Evolutionary conservation across 106 monocot genomes (phyloP).

Genomic region (Allium sativum): DNA sequence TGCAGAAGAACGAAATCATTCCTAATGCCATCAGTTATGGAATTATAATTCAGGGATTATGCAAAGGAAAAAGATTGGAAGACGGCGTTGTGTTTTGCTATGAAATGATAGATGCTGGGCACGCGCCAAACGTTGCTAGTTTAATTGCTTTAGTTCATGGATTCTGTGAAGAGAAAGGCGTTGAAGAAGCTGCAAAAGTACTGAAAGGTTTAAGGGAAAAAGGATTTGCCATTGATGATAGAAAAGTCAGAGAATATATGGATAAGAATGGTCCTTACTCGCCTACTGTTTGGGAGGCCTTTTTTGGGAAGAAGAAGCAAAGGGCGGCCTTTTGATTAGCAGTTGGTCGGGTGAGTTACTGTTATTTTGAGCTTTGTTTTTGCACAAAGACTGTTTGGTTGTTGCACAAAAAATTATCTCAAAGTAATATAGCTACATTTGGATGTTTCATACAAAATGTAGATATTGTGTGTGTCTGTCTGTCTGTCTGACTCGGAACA

Average conservation of each 20-base stretch:
- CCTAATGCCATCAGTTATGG: constrained; percentile 83
- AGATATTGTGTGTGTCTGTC: too few relatives aligned
- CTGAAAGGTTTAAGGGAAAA: constrained; percentile 58
- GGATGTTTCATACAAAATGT: too few relatives aligned
- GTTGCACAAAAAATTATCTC: too few relatives aligned
- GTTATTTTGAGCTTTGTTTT: background rate
- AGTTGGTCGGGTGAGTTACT: background rate
- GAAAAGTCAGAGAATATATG: constrained; percentile 73
- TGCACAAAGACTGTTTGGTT: background rate
- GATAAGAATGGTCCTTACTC: constrained; percentile 88
- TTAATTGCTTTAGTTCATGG: constrained; percentile 43
- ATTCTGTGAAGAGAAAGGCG: constrained; percentile 57
- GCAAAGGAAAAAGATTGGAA: constrained; percentile 49
- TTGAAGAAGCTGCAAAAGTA: constrained; percentile 47
- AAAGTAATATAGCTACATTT: too few relatives aligned
- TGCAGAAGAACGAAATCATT: constrained; percentile 73
- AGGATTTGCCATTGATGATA: constrained; percentile 69
- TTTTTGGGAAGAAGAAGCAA: constrained; percentile 59
- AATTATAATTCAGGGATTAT: constrained; percentile 59
- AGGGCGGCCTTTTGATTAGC: constrained; percentile 7
- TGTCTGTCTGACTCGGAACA: too few relatives aligned
- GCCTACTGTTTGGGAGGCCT: constrained; percentile 63
- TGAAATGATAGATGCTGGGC: constrained; percentile 81
- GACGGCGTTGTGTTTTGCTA: constrained; percentile 57
- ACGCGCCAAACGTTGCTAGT: constrained; percentile 51